phyloP scores from a whole-genome alignment of 73 alveolate genomes.

The Uronychia setigera region DNA sequence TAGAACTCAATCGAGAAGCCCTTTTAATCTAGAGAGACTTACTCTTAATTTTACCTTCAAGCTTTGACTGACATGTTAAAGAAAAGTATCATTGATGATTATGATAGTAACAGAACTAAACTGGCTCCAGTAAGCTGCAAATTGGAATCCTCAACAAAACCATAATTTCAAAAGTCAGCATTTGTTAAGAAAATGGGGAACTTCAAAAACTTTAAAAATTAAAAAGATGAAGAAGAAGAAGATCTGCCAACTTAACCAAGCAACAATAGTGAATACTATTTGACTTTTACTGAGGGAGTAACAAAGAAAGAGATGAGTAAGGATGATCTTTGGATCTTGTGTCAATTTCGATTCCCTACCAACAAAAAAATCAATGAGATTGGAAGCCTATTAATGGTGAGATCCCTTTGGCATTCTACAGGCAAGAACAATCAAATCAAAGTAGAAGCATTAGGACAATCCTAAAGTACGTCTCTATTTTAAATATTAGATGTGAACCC shows the following conservation, averaged over 20 bases:
- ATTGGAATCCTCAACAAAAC: background rate
- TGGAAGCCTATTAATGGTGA: conserved; percentile 25
- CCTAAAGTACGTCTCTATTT: conserved; percentile 12
- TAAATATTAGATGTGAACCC: no score
- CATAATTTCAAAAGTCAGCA: background rate
- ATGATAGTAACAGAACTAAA: background rate
- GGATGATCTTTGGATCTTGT: conserved; percentile 51
- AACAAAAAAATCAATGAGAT: conserved; percentile 23
- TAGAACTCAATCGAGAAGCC: background rate
- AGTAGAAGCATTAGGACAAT: conserved; percentile 13
- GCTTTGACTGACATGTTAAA: background rate
- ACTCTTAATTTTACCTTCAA: background rate
- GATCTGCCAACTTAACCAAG: background rate
- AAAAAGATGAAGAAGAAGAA: background rate
- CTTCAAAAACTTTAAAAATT: no score
- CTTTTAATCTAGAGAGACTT: background rate
- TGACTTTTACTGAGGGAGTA: conserved; percentile 18
- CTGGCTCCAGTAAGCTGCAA: background rate
- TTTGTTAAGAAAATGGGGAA: background rate
- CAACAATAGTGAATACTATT: conserved; percentile 12
- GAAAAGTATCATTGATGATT: background rate
- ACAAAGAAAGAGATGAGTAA: conserved; percentile 49
- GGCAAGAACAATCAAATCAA: conserved; percentile 26
- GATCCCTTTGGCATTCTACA: conserved; percentile 24
- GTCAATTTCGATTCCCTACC: conserved; percentile 27